Percentiles rank a stretch among this genome's conserved stretches.
Evolutionary conservation across 768 basidiomycete genomes (phyloP).

Genomic region (Trametes coccinea): DNA sequence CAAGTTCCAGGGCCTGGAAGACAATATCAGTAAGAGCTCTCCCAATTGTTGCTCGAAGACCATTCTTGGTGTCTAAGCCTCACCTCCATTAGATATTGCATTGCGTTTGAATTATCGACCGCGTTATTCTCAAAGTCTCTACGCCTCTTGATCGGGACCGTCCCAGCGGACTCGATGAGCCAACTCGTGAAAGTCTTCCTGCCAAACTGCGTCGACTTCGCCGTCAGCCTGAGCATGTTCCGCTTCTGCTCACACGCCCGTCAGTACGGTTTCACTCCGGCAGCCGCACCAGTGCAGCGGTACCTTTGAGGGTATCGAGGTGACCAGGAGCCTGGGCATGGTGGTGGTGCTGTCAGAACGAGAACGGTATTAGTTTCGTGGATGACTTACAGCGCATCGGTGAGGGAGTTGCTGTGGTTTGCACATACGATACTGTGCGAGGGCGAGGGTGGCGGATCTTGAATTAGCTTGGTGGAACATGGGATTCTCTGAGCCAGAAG

Average conservation of each 20-base stretch:
- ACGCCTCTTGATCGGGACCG: constrained; percentile 76
- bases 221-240: constrained; percentile 80
- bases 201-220: constrained; percentile 86
- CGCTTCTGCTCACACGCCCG: constrained; percentile 50
- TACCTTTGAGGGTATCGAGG: constrained; percentile 71
- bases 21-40: not conserved
- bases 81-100: constrained; percentile 71
- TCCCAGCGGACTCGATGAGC: constrained; percentile 88
- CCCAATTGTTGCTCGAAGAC: not conserved
- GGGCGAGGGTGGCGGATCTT: not conserved
- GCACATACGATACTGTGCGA: constrained; percentile 71
- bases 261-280: constrained; percentile 1
- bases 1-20: constrained; percentile 65
- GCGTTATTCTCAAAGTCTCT: constrained; percentile 62
- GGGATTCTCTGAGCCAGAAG: not conserved
- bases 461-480: not conserved
- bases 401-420: constrained; percentile 85
- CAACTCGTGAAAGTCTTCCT: constrained; percentile 83
- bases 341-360: not conserved
- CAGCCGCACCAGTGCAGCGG: not conserved
- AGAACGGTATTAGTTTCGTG: not conserved
- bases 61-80: constrained; percentile 1
- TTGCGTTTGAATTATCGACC: constrained; percentile 66
- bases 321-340: constrained; percentile 60
- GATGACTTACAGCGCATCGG: constrained; percentile 74